These are phyloP conservation scores for Coprinellus micaceus DNA, from an alignment of 768 basidiomycete genomes.

Conservation along the genomic window DNA sequence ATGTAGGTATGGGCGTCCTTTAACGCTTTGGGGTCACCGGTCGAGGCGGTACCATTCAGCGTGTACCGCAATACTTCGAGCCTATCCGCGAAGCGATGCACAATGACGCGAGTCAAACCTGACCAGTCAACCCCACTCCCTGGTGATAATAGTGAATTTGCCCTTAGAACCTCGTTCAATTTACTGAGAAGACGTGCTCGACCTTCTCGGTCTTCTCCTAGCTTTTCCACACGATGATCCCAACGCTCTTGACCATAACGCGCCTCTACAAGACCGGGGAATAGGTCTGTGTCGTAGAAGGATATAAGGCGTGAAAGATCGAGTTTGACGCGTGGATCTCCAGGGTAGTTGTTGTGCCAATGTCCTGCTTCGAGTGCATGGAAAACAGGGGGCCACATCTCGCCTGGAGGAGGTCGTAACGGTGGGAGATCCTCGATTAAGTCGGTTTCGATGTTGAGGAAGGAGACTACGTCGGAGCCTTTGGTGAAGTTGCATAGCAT, in stretches of 20 bases:
- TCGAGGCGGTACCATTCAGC: conserved; percentile 27
- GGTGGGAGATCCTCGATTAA: background rate
- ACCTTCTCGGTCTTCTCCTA: conserved; percentile 30
- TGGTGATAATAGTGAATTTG: no score
- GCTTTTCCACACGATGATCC: conserved; percentile 31
- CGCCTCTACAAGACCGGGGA: conserved; percentile 31
- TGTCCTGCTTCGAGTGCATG: conserved; percentile 31
- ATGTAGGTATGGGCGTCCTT: conserved; percentile 26
- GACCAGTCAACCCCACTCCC: conserved; percentile 42
- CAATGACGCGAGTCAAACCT: conserved; percentile 31
- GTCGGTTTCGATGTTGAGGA: background rate
- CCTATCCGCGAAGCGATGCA: conserved; percentile 38
- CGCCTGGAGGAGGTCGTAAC: background rate
- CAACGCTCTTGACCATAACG: conserved; percentile 30
- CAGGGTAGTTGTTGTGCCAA: conserved; percentile 41
- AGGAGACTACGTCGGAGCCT: background rate
- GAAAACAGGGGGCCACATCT: no score
- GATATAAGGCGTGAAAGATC: conserved; percentile 40
- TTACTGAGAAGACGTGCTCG: conserved; percentile 17
- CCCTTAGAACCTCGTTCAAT: conserved; percentile 2
- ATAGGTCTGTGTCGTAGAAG: conserved; percentile 38
- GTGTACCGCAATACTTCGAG: conserved; percentile 38
- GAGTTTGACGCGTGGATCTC: conserved; percentile 38
- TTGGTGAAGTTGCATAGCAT: conserved; percentile 3
- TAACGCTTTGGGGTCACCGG: conserved; percentile 7